A percentile compares a stretch with the other conserved stretches of the same genome.
Conservation (phyloP, 352 stramenopile genomes). For the Peronospora destructor region DNA sequence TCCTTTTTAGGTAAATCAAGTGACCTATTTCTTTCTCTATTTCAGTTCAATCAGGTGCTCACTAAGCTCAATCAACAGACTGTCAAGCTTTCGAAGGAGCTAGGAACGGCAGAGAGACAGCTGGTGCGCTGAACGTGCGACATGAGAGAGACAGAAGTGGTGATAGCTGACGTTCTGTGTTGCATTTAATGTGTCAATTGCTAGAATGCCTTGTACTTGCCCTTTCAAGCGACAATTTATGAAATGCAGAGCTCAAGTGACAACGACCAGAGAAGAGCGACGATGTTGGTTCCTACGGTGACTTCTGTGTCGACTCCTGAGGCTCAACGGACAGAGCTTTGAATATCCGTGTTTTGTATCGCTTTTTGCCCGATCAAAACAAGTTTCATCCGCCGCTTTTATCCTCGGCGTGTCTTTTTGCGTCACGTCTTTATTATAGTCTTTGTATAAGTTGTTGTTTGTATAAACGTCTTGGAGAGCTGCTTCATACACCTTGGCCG, state of each 20-base stretch:
- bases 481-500: too few species aligned
- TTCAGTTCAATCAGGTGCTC: conserved; percentile 47
- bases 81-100: conserved; percentile 40
- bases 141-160: neutral
- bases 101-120: conserved; percentile 41
- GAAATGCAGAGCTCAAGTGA: conserved; percentile 37
- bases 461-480: too few species aligned
- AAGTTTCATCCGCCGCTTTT: neutral
- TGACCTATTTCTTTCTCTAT: conserved; percentile 1
- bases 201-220: conserved; percentile 48
- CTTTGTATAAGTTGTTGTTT: too few species aligned
- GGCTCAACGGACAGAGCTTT: conserved; percentile 26
- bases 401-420: neutral
- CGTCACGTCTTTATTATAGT: too few species aligned
- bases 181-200: conserved; percentile 1
- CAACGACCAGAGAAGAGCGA: conserved; percentile 11
- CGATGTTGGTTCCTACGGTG: conserved; percentile 13
- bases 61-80: conserved; percentile 40
- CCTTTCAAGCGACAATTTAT: conserved; percentile 55
- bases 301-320: conserved; percentile 13
- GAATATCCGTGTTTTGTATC: neutral
- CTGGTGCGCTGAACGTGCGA: conserved; percentile 21
- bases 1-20: neutral
- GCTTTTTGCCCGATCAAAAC: neutral
- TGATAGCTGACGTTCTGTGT: conserved; percentile 1